These are phyloP conservation scores for Scedosporium boydii DNA, from an alignment of 2,329 filamentous ascomycete genomes.

Conservation along the genomic window DNA sequence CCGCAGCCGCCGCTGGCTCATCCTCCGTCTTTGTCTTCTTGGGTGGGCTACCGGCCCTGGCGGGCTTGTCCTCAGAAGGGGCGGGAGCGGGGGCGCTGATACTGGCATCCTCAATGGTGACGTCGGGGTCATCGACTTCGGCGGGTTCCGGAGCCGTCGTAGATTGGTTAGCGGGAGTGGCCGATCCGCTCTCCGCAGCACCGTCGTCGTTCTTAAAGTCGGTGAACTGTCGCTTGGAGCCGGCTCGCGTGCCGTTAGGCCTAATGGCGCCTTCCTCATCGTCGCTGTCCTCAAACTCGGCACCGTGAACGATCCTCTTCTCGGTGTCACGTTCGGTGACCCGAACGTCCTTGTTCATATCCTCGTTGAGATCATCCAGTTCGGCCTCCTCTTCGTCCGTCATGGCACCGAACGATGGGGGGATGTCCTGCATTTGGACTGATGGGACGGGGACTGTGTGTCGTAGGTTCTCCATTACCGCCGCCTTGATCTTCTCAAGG, in stretches of 20 bases:
- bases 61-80: constrained; percentile 27
- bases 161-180: constrained; percentile 20
- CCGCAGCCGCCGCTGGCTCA: constrained; percentile 12
- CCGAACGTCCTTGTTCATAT: constrained; percentile 75
- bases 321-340: constrained; percentile 78
- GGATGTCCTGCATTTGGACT: constrained; percentile 78
- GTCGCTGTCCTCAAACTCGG: constrained; percentile 80
- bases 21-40: background rate
- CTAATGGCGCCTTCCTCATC: constrained; percentile 67
- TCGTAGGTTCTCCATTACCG: constrained; percentile 76
- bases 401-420: constrained; percentile 51
- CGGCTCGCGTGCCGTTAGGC: constrained; percentile 56
- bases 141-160: constrained; percentile 17
- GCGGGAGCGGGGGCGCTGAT: constrained; percentile 16
- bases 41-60: constrained; percentile 13
- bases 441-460: constrained; percentile 82
- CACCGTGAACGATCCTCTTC: constrained; percentile 63
- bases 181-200: constrained; percentile 17
- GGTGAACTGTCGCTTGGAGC: constrained; percentile 39
- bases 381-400: constrained; percentile 59
- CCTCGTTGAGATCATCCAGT: constrained; percentile 65
- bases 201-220: constrained; percentile 32
- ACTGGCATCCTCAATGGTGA: constrained; percentile 37
- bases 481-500: constrained; percentile 69
- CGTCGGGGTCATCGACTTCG: constrained; percentile 33